Percentiles rank a stretch among this genome's conserved stretches.
Evolutionary conservation across 1,139 yeast genomes (phyloP).

Genomic region (Sugiyamaella xylanicola): DNA sequence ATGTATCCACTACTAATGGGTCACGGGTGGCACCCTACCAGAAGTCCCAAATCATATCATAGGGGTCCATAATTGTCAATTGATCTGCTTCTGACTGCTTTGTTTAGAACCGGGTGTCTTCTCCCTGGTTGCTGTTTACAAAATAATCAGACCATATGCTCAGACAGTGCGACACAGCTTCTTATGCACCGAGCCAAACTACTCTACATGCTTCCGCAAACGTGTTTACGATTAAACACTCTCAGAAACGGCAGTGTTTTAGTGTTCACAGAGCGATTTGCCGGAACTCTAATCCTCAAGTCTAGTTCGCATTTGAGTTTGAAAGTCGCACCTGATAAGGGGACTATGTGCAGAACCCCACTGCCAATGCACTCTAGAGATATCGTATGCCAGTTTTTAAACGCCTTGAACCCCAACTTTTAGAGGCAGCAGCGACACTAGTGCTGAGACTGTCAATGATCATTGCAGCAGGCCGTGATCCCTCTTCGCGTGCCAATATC

Average conservation of each 20-base stretch:
- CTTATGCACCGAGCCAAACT: background rate
- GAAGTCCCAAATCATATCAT: too few species aligned
- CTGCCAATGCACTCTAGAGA: background rate
- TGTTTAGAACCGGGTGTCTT: too few species aligned
- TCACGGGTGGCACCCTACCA: too few species aligned
- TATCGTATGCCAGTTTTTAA: background rate
- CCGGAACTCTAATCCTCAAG: background rate
- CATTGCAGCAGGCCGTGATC: background rate
- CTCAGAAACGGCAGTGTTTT: too few species aligned
- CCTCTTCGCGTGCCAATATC: background rate
- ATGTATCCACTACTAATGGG: too few species aligned
- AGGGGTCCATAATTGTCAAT: too few species aligned
- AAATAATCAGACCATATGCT: too few species aligned
- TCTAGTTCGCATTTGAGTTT: background rate
- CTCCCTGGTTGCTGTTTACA: too few species aligned
- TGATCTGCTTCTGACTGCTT: too few species aligned
- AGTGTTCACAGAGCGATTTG: background rate
- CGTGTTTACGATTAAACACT: too few species aligned
- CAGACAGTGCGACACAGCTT: too few species aligned
- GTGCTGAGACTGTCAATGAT: background rate
- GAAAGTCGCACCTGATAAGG: background rate
- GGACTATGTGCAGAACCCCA: background rate
- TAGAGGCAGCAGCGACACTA: background rate
- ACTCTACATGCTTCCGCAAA: background rate
- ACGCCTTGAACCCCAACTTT: constrained; percentile 2